A percentile compares a stretch with the other conserved stretches of the same genome.
phyloP scores from a whole-genome alignment of 228 moss, liverwort and hornwort genomes.

The Sphagnum magellanicum region DNA sequence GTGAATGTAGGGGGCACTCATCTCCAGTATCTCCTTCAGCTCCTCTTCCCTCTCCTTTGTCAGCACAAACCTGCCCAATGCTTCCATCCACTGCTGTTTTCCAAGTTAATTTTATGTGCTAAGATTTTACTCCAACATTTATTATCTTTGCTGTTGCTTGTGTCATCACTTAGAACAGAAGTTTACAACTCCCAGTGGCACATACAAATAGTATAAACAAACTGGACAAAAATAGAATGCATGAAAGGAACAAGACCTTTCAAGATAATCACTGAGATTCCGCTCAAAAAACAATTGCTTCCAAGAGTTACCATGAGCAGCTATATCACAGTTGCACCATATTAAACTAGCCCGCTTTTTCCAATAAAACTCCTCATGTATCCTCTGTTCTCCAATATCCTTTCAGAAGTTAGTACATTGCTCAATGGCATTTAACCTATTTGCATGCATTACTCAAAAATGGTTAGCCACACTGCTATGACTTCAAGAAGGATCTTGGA shows the following conservation, averaged over 20 bases:
- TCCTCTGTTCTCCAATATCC: no score
- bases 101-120: no score
- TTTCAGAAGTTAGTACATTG: no score
- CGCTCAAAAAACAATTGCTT: constrained; percentile 88
- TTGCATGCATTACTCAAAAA: not conserved
- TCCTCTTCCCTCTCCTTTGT: constrained; percentile 50
- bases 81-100: not conserved
- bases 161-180: not conserved
- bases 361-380: constrained; percentile 71
- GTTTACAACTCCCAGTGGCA: not conserved
- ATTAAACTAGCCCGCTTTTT: constrained; percentile 56
- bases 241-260: constrained; percentile 33
- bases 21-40: constrained; percentile 37
- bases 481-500: not conserved
- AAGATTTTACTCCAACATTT: no score
- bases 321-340: constrained; percentile 69
- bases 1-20: constrained; percentile 71
- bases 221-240: not conserved
- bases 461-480: not conserved
- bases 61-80: constrained; percentile 25
- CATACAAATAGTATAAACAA: not conserved
- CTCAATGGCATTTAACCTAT: no score
- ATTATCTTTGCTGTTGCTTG: not conserved
- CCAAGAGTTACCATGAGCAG: constrained; percentile 80
- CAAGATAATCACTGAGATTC: constrained; percentile 57